Conservation (phyloP, 2,329 filamentous ascomycete genomes). For the Trichoderma pleuroti region DNA sequence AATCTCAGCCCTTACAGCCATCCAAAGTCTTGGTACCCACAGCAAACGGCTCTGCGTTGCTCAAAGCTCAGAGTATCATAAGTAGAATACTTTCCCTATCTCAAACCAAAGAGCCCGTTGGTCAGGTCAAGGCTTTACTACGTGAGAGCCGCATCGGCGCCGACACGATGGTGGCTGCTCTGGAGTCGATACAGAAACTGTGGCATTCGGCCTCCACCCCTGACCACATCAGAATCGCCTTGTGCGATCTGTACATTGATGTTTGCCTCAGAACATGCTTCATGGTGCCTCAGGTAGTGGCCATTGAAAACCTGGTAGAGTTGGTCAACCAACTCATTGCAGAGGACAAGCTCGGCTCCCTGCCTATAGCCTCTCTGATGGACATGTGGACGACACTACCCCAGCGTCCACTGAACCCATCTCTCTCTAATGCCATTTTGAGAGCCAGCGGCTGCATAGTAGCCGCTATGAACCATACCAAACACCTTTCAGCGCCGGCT, state of each 20-base stretch:
- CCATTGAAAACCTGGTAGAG: constrained; percentile 46
- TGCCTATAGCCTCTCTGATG: constrained; percentile 36
- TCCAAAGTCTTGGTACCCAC: constrained; percentile 23
- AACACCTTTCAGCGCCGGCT: constrained; percentile 19
- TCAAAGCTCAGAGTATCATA: constrained; percentile 38
- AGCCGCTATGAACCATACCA: constrained; percentile 31
- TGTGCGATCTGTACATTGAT: constrained; percentile 44
- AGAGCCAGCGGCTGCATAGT: constrained; percentile 46
- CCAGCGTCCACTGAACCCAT: constrained; percentile 42
- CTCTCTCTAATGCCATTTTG: constrained; percentile 48
- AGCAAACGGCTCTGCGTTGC: constrained; percentile 35
- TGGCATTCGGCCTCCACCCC: constrained; percentile 30
- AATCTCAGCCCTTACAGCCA: constrained; percentile 21
- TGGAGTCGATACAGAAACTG: constrained; percentile 33
- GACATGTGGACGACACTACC: constrained; percentile 41
- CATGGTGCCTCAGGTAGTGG: constrained; percentile 45
- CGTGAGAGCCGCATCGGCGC: constrained; percentile 30
- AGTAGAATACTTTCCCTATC: constrained; percentile 36
- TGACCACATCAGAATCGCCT: constrained; percentile 28
- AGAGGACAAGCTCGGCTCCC: constrained; percentile 23
- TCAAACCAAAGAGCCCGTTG: constrained; percentile 23
- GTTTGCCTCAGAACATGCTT: constrained; percentile 37
- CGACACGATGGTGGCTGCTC: constrained; percentile 36
- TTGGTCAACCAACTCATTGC: constrained; percentile 42
- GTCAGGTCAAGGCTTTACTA: constrained; percentile 29